Evolutionary conservation across 495 filamentous ascomycete genomes (phyloP), one percentile per base, ranked within the genome.

Genomic region (Penicillium steckii): DNA sequence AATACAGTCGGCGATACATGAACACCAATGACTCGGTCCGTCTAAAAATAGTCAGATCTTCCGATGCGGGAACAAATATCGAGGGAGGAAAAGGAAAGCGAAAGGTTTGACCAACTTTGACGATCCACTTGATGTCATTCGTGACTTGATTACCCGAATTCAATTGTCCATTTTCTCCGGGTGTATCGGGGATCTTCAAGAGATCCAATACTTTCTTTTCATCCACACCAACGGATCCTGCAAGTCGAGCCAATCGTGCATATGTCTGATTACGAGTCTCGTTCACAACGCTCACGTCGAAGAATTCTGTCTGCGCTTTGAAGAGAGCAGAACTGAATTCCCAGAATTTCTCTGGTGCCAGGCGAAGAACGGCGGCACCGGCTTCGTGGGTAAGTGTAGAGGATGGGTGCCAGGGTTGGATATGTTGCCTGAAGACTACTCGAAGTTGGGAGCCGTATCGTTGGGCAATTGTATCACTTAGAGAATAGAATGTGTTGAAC

Each of bases 381-480:
- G 93, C 90, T 78, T 97, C 93, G 70, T 97, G 93, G 21, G 80
- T 78, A 13, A 96, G 82, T 0, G 91, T 96, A 18, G 86, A 90
- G 40, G 87, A 89, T 10, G 93, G 93, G 68, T 97, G 91, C 92
- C 93, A 97, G 12, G 93, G 93, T 67, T 97, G 92, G 57, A 96
- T 83, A 62, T 96, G 92, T 58, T 92, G 90, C 19, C 91, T 87
- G 74, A 96, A 86, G 46, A 97, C 80, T 46, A 93, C 73, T 52
- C 85, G 82, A 3, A 93, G 70, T 49, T 74, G 79, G 19, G 59
- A 41, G n/a, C 78, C 62, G 60, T 86, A 86, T 56, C 84, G 85
- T 33, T 73, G 25, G 17, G 72, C 64, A 61, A 88, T 70, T 24
- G 77, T 57, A 0, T 84, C 80, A 55, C 82, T 70, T 46, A 88